Percentiles rank a stretch among this genome's conserved stretches.
These are phyloP conservation scores for Penicillium crustosum DNA, from an alignment of 2,329 filamentous ascomycete species.

Conservation along the genomic window DNA sequence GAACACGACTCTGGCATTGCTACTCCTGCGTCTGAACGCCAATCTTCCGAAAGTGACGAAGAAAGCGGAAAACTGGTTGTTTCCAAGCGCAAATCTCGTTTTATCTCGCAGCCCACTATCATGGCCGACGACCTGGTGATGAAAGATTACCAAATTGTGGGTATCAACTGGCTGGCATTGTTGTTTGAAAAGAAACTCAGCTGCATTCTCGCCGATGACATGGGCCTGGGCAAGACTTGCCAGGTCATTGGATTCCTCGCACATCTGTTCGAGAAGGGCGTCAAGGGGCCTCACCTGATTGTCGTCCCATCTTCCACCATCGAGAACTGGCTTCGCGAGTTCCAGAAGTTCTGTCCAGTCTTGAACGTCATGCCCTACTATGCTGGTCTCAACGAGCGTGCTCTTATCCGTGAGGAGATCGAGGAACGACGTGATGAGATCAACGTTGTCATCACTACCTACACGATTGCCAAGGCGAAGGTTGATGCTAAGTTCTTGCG, in stretches of 20 bases:
- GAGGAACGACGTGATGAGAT: constrained; percentile 63
- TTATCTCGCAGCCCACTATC: constrained; percentile 68
- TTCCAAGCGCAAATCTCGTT: constrained; percentile 38
- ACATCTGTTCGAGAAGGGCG: constrained; percentile 70
- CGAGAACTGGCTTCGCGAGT: constrained; percentile 94
- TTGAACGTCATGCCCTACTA: constrained; percentile 73
- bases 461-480: constrained; percentile 63
- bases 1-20: constrained; percentile 66
- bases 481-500: constrained; percentile 64
- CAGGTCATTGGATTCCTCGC: constrained; percentile 92
- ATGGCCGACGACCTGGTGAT: constrained; percentile 76
- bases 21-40: constrained; percentile 54
- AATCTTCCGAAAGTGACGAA: constrained; percentile 38
- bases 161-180: constrained; percentile 89
- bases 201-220: constrained; percentile 93
- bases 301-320: constrained; percentile 91
- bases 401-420: constrained; percentile 65
- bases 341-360: constrained; percentile 77
- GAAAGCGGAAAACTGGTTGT: constrained; percentile 36
- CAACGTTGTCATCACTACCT: constrained; percentile 71
- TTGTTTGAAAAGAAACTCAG: constrained; percentile 77
- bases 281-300: constrained; percentile 73
- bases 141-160: constrained; percentile 92
- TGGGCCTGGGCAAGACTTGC: constrained; percentile 93
- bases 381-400: constrained; percentile 66